Conservation (phyloP, 345 rosid genomes). For the Sisymbrium altissimum region DNA sequence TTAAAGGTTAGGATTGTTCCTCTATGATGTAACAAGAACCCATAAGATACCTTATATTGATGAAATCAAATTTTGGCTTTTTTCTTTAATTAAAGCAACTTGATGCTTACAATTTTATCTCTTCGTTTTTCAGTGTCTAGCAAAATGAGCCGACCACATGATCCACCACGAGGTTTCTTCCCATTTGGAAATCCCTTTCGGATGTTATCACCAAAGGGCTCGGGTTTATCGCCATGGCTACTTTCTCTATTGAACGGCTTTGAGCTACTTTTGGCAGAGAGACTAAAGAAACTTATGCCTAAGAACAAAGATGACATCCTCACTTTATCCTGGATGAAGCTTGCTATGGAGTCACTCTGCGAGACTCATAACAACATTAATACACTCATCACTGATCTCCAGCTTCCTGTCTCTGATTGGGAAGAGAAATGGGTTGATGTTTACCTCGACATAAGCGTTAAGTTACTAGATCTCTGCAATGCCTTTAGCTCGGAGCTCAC, state of each 20-base stretch:
- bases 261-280: conserved; percentile 62
- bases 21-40: neutral
- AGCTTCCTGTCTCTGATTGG: conserved; percentile 83
- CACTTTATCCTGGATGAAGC: conserved; percentile 77
- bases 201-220: conserved; percentile 66
- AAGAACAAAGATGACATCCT: conserved; percentile 59
- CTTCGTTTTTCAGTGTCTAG: neutral
- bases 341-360: conserved; percentile 72
- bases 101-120: neutral
- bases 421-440: conserved; percentile 91
- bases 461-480: conserved; percentile 74
- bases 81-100: neutral
- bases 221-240: conserved; percentile 60
- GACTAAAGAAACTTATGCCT: conserved; percentile 59
- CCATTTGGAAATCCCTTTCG: conserved; percentile 88
- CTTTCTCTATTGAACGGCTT: conserved; percentile 46
- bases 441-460: conserved; percentile 81
- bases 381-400: conserved; percentile 63
- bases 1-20: neutral
- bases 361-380: conserved; percentile 68
- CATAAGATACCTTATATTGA: neutral
- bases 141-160: conserved; percentile 81
- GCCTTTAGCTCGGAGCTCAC: conserved; percentile 80
- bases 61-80: neutral
- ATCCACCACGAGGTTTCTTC: conserved; percentile 66